Percentiles rank a stretch among this genome's conserved stretches.
phyloP scores from a whole-genome alignment of 1,284 basidiomycete genomes.

The Agaricales sp. region DNA sequence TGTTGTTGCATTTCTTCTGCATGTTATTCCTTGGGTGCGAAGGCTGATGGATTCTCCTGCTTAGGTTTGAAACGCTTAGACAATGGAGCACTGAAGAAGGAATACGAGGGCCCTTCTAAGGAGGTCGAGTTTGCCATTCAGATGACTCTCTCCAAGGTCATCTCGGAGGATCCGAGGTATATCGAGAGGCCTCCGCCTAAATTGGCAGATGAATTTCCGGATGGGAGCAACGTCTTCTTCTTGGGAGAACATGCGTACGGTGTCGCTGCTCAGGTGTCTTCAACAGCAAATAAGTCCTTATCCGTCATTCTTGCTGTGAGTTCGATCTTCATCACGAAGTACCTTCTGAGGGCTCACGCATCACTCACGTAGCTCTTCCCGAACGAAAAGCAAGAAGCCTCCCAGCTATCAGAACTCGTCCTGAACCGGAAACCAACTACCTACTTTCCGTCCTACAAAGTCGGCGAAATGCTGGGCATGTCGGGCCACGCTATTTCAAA shows the following conservation, averaged over 20 bases:
- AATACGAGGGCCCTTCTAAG: constrained; percentile 78
- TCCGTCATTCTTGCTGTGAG: constrained; percentile 76
- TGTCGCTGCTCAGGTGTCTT: constrained; percentile 83
- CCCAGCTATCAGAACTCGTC: constrained; percentile 67
- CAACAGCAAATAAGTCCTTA: constrained; percentile 55
- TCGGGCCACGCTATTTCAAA: constrained; percentile 73
- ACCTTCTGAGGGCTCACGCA: background rate
- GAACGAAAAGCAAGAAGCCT: constrained; percentile 68
- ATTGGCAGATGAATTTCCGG: constrained; percentile 83
- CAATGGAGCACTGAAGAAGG: constrained; percentile 86
- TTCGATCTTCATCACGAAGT: constrained; percentile 10
- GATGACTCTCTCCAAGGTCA: constrained; percentile 68
- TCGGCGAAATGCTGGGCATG: constrained; percentile 61
- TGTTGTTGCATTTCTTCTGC: constrained; percentile 11
- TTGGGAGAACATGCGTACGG: constrained; percentile 90
- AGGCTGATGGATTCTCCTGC: constrained; percentile 3
- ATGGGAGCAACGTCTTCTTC: constrained; percentile 90
- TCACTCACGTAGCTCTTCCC: constrained; percentile 62
- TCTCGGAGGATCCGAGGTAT: constrained; percentile 84
- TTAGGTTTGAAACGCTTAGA: constrained; percentile 82
- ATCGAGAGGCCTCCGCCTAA: constrained; percentile 77
- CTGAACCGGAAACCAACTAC: constrained; percentile 37
- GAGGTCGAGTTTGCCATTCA: constrained; percentile 84
- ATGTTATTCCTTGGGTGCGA: background rate
- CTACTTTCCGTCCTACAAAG: constrained; percentile 74